These are phyloP conservation scores for Jackrogersella multiformis DNA, from an alignment of 495 filamentous ascomycete species.

Conservation along the genomic window DNA sequence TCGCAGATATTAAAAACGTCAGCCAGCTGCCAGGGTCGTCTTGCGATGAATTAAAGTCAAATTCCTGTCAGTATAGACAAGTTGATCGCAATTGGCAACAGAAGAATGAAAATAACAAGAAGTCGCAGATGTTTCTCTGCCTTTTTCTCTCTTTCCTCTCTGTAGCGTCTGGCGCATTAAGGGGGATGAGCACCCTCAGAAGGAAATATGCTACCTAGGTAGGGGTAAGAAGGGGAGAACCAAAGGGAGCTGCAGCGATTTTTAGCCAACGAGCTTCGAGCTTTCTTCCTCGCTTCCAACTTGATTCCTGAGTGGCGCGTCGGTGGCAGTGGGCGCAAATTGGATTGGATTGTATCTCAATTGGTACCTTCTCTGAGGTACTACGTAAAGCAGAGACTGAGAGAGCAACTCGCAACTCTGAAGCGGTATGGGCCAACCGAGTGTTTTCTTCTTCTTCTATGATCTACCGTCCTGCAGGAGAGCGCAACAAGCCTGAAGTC, in stretches of 20 bases:
- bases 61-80: constrained; percentile 14
- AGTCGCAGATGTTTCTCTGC: not conserved
- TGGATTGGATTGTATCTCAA: constrained; percentile 24
- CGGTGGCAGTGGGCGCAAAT: constrained; percentile 21
- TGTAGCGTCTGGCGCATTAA: constrained; percentile 19
- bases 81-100: constrained; percentile 15
- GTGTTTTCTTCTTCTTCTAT: constrained; percentile 3
- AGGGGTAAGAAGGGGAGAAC: not conserved
- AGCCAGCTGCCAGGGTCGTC: constrained; percentile 25
- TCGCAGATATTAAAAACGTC: constrained; percentile 20
- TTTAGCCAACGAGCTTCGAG: constrained; percentile 35
- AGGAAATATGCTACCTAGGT: constrained; percentile 10
- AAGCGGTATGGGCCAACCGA: constrained; percentile 27
- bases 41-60: constrained; percentile 17
- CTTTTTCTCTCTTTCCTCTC: not conserved
- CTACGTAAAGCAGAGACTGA: constrained; percentile 18
- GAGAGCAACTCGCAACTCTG: no score
- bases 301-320: constrained; percentile 20
- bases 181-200: constrained; percentile 2
- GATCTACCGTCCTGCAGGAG: constrained; percentile 36
- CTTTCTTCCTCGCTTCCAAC: constrained; percentile 23
- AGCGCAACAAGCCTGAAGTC: constrained; percentile 17
- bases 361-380: constrained; percentile 20
- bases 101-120: constrained; percentile 12
- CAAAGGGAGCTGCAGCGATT: constrained; percentile 33